phyloP scores from a whole-genome alignment of 202 grass and related monocot genomes.

The Digitaria exilis region DNA sequence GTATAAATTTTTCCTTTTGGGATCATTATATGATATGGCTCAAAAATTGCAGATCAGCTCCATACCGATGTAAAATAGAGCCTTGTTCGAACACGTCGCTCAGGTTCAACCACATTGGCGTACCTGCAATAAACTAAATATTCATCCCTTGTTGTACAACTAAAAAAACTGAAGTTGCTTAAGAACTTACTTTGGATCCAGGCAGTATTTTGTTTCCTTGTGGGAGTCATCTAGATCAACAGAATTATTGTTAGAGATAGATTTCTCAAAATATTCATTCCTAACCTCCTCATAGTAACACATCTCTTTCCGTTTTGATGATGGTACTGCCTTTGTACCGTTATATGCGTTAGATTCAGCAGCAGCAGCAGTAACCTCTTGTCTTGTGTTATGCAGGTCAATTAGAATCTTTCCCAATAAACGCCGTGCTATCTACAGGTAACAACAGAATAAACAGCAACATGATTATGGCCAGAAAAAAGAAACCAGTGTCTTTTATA shows the following conservation, averaged over 20 bases:
- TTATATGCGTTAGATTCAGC: constrained; percentile 60
- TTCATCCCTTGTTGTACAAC: constrained; percentile 25
- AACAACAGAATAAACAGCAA: constrained; percentile 35
- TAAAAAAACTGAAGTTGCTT: constrained; percentile 25
- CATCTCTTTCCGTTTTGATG: constrained; percentile 53
- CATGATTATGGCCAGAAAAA: constrained; percentile 11
- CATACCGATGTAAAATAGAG: constrained; percentile 98
- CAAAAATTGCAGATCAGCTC: constrained; percentile 38
- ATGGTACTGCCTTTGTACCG: constrained; percentile 46
- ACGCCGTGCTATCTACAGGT: constrained; percentile 76
- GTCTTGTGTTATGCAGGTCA: constrained; percentile 86
- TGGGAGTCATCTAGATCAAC: constrained; percentile 66
- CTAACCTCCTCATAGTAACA: constrained; percentile 44
- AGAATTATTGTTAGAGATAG: constrained; percentile 56
- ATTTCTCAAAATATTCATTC: constrained; percentile 57
- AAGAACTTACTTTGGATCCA: constrained; percentile 84
- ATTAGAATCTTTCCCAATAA: constrained; percentile 97
- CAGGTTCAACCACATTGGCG: constrained; percentile 91
- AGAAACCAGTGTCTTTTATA: not conserved
- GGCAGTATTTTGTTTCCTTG: constrained; percentile 94
- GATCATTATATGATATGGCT: not conserved
- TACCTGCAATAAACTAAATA: constrained; percentile 65
- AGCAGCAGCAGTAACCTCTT: constrained; percentile 63
- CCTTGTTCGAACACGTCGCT: constrained; percentile 93
- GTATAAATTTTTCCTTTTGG: not conserved